Evolutionary conservation across 208 protist species (phyloP).

Genomic region (Polymyxa betae): DNA sequence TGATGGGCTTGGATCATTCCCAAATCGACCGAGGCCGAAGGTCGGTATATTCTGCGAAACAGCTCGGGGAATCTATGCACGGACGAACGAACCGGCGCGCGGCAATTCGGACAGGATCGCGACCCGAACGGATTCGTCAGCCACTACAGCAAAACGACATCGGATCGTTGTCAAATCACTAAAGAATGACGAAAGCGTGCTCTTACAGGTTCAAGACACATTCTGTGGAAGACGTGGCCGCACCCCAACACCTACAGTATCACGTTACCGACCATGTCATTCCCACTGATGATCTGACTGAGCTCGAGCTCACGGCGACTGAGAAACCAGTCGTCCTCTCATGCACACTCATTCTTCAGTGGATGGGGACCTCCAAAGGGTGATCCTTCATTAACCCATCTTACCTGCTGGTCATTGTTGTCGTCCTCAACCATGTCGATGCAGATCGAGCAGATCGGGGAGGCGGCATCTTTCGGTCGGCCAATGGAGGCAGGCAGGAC

Average conservation of each 20-base stretch:
- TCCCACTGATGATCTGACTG: background rate
- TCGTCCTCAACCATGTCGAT: background rate
- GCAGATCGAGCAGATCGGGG: background rate
- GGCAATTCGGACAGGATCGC: background rate
- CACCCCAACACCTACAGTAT: background rate
- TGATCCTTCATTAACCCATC: background rate
- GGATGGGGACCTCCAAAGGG: background rate
- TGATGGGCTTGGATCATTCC: too few species aligned
- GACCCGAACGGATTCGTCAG: background rate
- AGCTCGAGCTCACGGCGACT: background rate
- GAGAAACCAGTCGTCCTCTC: background rate
- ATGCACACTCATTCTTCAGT: background rate
- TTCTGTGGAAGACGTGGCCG: constrained; percentile 25
- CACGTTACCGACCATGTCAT: background rate
- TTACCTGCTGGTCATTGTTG: background rate
- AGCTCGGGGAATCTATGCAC: too few species aligned
- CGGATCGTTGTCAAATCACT: background rate
- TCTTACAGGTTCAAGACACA: background rate
- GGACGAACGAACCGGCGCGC: background rate
- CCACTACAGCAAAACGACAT: background rate
- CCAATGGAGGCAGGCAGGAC: background rate
- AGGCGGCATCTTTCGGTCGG: background rate
- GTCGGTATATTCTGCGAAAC: too few species aligned
- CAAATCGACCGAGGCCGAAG: too few species aligned
- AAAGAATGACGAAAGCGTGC: background rate